phyloP scores from a whole-genome alignment of 2,329 filamentous ascomycete genomes.

The Cyanodermella asteris region DNA sequence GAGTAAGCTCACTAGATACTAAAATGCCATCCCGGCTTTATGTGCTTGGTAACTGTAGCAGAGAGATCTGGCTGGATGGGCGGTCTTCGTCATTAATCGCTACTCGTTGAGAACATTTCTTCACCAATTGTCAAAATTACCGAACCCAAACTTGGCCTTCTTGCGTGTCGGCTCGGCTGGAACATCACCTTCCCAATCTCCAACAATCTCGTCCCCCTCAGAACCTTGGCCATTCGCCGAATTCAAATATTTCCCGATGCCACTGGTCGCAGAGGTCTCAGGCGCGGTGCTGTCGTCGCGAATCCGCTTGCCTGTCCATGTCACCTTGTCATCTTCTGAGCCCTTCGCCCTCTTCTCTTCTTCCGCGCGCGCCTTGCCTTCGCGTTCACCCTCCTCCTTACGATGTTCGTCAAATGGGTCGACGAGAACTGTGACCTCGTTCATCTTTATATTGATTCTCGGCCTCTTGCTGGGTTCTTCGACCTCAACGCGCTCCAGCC shows the following conservation, averaged over 20 bases:
- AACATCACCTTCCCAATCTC: no score
- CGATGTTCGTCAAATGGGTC: slow-evolving; percentile 92
- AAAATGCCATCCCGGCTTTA: no score
- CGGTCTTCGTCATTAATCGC: no score
- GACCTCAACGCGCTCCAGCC: slow-evolving; percentile 56
- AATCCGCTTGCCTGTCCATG: slow-evolving; percentile 90
- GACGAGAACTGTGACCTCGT: slow-evolving; percentile 66
- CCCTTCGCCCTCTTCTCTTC: slow-evolving; percentile 39
- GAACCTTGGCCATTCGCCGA: no score
- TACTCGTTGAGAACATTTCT: no score
- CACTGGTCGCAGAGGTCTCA: slow-evolving; percentile 21
- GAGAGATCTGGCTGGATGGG: no score
- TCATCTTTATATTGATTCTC: slow-evolving; percentile 55
- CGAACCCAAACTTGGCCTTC: no score
- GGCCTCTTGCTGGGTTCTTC: slow-evolving; percentile 55
- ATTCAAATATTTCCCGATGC: slow-evolving; percentile 71
- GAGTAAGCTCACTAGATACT: no score
- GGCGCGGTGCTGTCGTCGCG: slow-evolving; percentile 41
- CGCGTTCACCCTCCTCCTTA: slow-evolving; percentile 40
- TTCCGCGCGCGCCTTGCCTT: slow-evolving; percentile 10
- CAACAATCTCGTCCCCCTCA: no score
- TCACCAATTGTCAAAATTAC: no score
- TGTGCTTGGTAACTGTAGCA: no score
- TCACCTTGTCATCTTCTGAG: slow-evolving; percentile 70
- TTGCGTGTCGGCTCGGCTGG: no score